Base-by-base conservation (phyloP, 164 flowering plant species). In the Platanus orientalis region DNA sequence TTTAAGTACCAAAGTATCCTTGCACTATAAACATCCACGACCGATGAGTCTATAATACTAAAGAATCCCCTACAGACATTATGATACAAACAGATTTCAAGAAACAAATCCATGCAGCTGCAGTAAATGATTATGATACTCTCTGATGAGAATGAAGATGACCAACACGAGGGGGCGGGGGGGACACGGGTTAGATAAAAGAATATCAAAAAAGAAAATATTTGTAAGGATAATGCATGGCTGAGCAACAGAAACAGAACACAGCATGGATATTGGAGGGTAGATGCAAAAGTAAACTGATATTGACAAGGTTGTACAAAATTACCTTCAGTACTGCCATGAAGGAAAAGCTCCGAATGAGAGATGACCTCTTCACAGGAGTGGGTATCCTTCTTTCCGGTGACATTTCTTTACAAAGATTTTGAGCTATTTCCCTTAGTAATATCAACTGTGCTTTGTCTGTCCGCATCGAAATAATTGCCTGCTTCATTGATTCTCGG, bases 401-500 rank as follows among this genome's bases (percentile, higher is more conserved):
- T 25, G 90, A 5, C 78, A 78, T 73, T 17, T 88, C 96, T 67
- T 81, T 92, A 64, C 81, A 88, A 58, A 95, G 63, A 51, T 86
- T 89, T 62, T 92, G 96, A 63, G 99, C 96, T 57, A 95, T 87
- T 79, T 95, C 97, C 76, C 75, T 88, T 67, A 95, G 71, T 62
- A 95, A 75, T 44, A 86, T 70, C 69, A 88, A 34, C 51, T 92
- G 99, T 12, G 97, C 90, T 75, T 95, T 92, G 64, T 95, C 97
- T 12, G 96, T 95, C 30, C 92, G 78, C 96, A 95, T 88, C 19
- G 96, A 86, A 58, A 86, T 77, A 39, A 95, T 72, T 24, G 90
- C 80, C 77, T 90, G 97, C 79, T 84, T 84, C 97, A 95, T 84
- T 32, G 97, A 90, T 68, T 95, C 99, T 73, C 91, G 81, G 57